Evolutionary conservation across 202 grass and related monocot genomes (phyloP).

Genomic region (Schoenoplectus triqueter): DNA sequence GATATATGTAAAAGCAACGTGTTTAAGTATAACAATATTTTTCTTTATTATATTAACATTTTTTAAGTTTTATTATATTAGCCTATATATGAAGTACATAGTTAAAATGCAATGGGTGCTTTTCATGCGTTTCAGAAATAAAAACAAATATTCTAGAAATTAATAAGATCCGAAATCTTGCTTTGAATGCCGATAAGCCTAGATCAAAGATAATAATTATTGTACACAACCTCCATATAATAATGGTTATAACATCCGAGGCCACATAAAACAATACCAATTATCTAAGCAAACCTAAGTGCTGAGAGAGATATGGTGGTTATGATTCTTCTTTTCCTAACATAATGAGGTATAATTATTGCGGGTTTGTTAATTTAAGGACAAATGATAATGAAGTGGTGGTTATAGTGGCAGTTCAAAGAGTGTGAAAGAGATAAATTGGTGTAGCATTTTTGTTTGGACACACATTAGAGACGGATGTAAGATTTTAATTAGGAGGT

Average conservation of each 20-base stretch:
- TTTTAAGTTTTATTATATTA: no score
- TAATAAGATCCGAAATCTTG: background rate
- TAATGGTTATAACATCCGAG: background rate
- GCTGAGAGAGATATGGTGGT: conserved; percentile 30
- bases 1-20: no score
- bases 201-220: background rate
- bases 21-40: no score
- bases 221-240: background rate
- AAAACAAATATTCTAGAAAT: background rate
- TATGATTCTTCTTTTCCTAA: conserved; percentile 1
- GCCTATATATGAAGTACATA: no score
- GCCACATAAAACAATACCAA: background rate
- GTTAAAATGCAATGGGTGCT: background rate
- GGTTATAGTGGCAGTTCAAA: conserved; percentile 12
- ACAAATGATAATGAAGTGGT: background rate
- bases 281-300: conserved; percentile 24
- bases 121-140: background rate
- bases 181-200: background rate
- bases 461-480: no score
- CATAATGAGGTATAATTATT: conserved; percentile 23
- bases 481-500: no score
- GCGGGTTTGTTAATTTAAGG: background rate
- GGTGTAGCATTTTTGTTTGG: background rate
- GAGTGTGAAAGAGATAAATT: background rate
- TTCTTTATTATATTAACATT: no score